Conservation (phyloP, 1,284 basidiomycete species). For the Rugosomyces carneus region DNA sequence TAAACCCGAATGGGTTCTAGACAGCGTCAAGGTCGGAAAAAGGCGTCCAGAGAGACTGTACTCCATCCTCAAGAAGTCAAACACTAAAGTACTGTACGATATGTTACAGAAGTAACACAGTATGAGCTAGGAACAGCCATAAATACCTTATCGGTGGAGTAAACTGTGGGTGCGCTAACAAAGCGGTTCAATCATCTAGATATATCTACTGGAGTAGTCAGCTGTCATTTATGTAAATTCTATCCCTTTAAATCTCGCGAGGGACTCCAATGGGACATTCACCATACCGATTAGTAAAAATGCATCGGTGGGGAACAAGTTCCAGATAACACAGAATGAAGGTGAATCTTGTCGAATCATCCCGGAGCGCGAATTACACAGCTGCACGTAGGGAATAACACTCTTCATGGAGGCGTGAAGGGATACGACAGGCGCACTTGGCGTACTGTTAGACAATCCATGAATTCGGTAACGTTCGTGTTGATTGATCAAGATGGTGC, state of each 20-base stretch:
- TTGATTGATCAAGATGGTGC: conserved; percentile 36
- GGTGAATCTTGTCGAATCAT: conserved; percentile 19
- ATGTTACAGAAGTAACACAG: conserved; percentile 17
- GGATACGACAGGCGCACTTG: conserved; percentile 39
- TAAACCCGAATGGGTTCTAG: conserved; percentile 65
- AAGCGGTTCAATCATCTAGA: too few species aligned
- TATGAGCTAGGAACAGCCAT: not conserved
- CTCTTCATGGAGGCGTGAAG: conserved; percentile 37
- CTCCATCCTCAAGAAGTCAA: conserved; percentile 34
- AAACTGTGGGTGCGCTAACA: not conserved
- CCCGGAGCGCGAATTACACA: not conserved
- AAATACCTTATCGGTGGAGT: not conserved
- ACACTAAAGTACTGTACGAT: conserved; percentile 24
- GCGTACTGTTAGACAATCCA: conserved; percentile 25
- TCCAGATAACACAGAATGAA: conserved; percentile 37
- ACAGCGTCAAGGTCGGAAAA: conserved; percentile 54
- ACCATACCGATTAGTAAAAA: conserved; percentile 40
- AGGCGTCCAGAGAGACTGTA: conserved; percentile 53
- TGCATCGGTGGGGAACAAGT: conserved; percentile 32
- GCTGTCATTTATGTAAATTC: too few species aligned
- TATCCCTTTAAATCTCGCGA: too few species aligned
- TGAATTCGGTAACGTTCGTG: conserved; percentile 32
- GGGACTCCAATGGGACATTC: conserved; percentile 35
- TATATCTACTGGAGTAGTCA: too few species aligned
- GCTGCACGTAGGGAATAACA: conserved; percentile 22